Evolutionary conservation across 805 yeast species (phyloP).

Genomic region (Metschnikowia colocasiae): DNA sequence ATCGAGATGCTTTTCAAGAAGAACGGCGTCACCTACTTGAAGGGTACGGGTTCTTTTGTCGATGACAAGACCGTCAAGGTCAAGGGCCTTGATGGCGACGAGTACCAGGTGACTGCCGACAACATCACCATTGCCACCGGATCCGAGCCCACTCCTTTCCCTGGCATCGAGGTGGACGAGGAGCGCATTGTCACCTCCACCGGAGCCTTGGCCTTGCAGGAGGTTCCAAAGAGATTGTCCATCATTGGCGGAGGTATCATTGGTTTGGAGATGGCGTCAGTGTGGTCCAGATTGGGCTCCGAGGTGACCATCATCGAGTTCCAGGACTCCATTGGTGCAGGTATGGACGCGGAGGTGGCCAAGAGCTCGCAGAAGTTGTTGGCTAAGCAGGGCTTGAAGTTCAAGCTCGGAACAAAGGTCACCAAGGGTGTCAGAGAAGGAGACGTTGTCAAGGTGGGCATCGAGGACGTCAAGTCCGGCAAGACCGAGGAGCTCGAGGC

Average conservation of each 20-base stretch:
- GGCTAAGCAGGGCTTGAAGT: constrained; percentile 91
- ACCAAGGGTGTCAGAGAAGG: constrained; percentile 83
- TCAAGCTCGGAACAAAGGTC: constrained; percentile 91
- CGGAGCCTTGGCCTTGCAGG: constrained; percentile 79
- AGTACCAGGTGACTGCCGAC: constrained; percentile 69
- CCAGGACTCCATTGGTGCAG: constrained; percentile 90
- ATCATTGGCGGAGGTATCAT: constrained; percentile 99
- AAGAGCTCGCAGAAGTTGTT: constrained; percentile 85
- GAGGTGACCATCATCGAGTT: constrained; percentile 94
- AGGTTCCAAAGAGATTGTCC: constrained; percentile 87
- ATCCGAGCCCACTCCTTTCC: constrained; percentile 97
- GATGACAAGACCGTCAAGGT: constrained; percentile 77
- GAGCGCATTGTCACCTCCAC: constrained; percentile 96
- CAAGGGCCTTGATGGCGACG: constrained; percentile 84
- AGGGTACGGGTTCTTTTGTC: constrained; percentile 86
- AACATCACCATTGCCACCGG: constrained; percentile 96
- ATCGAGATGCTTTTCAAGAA: constrained; percentile 93
- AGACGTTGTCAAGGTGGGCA: constrained; percentile 79
- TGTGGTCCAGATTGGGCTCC: constrained; percentile 90
- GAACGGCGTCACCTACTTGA: constrained; percentile 89
- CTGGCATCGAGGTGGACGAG: constrained; percentile 94
- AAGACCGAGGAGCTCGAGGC: constrained; percentile 76
- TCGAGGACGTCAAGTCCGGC: constrained; percentile 86
- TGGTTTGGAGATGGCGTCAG: constrained; percentile 99
- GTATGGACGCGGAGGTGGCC: constrained; percentile 96